Conservation (phyloP, 768 basidiomycete species). For the Symmetrospora coprosmae region DNA sequence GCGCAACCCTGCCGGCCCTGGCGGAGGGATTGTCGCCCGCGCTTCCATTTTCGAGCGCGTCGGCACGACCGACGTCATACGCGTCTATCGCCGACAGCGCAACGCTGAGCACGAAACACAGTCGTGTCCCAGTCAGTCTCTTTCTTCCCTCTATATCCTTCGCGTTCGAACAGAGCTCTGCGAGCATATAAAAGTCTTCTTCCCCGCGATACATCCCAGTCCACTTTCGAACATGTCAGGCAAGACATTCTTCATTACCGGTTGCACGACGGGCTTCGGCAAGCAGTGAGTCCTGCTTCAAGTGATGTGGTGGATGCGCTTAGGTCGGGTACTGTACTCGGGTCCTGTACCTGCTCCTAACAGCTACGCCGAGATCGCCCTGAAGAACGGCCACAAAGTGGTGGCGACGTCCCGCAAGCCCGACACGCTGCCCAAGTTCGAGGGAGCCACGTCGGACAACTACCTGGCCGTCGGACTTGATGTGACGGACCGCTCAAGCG, state of each 20-base stretch:
- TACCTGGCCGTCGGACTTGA: slow-evolving; percentile 33
- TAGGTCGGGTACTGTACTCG: not conserved
- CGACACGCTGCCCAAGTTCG: slow-evolving; percentile 15
- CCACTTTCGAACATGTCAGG: not conserved
- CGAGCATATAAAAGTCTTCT: too few relatives aligned
- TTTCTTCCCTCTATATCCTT: too few relatives aligned
- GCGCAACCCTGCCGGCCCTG: too few relatives aligned
- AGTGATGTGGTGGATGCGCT: not conserved
- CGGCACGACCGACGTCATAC: too few relatives aligned
- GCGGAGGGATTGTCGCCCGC: too few relatives aligned
- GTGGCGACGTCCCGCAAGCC: slow-evolving; percentile 18
- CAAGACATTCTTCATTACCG: slow-evolving; percentile 6
- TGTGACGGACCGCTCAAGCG: slow-evolving; percentile 28
- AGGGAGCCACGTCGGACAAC: slow-evolving; percentile 30
- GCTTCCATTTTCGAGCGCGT: too few relatives aligned
- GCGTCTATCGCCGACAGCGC: too few relatives aligned
- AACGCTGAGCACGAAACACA: too few relatives aligned
- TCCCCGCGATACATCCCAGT: too few relatives aligned
- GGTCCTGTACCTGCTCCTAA: not conserved
- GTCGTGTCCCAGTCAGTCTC: too few relatives aligned
- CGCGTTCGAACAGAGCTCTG: too few relatives aligned
- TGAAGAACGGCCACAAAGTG: slow-evolving; percentile 7
- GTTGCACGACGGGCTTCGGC: slow-evolving; percentile 13
- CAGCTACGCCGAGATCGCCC: slow-evolving; percentile 1
- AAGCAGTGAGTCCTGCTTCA: not conserved